Evolutionary conservation across 2,329 filamentous ascomycete species (phyloP).

Genomic region (Aureobasidium pullulans): DNA sequence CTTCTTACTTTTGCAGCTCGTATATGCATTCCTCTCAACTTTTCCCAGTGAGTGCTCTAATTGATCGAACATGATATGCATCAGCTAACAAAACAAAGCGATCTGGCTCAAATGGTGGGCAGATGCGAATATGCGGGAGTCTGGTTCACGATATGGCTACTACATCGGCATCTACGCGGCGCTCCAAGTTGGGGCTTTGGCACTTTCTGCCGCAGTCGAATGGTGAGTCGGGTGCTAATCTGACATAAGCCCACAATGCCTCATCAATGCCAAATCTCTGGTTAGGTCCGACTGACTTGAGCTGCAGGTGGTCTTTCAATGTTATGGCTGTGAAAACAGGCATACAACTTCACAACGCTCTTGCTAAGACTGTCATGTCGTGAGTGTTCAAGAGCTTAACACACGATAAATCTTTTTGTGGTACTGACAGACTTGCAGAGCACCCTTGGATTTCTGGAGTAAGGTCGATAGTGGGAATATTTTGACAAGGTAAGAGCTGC

Average conservation of each 20-base stretch:
- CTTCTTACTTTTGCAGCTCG: slow-evolving; percentile 20
- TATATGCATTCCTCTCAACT: slow-evolving; percentile 20
- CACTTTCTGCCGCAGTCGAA: neutral
- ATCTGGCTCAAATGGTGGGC: slow-evolving; percentile 16
- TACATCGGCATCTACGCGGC: slow-evolving; percentile 12
- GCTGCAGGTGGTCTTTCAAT: slow-evolving; percentile 39
- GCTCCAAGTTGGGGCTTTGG: neutral
- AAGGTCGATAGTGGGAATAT: slow-evolving; percentile 36
- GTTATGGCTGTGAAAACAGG: slow-evolving; percentile 47
- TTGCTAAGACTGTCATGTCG: slow-evolving; percentile 5
- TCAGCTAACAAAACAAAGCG: neutral
- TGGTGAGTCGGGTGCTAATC: no score
- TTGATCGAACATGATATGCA: no score
- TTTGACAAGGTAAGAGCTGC: slow-evolving; percentile 24
- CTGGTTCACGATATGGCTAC: neutral
- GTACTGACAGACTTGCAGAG: neutral
- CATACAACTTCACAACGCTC: slow-evolving; percentile 37
- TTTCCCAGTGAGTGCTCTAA: slow-evolving; percentile 12
- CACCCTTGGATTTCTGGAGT: slow-evolving; percentile 31
- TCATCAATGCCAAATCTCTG: no score
- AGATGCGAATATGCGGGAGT: neutral
- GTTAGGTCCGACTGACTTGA: neutral
- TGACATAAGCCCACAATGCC: no score
- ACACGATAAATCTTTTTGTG: neutral
- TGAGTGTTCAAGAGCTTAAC: neutral